These are phyloP conservation scores for Sicyos baderoa DNA, from an alignment of 306 rosid genomes.

Conservation along the genomic window DNA sequence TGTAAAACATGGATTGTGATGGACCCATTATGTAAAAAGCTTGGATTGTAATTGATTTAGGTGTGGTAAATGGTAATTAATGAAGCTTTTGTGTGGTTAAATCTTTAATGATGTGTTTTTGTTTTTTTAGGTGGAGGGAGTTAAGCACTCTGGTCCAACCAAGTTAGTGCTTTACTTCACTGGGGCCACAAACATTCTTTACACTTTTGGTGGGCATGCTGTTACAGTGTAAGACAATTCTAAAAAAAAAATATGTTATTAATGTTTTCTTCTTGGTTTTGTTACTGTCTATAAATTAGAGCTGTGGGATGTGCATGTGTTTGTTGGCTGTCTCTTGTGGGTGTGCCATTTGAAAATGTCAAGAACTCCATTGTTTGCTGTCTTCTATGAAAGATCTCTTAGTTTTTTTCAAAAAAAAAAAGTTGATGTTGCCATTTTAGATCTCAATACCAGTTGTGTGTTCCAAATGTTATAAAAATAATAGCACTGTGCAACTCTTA, in stretches of 20 bases:
- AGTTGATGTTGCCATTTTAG: conserved; percentile 5
- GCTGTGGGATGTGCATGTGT: conserved; percentile 13
- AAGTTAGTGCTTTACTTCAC: conserved; percentile 88
- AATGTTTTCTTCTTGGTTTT: conserved; percentile 9
- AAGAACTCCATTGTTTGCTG: neutral
- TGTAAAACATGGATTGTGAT: neutral
- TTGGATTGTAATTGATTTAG: neutral
- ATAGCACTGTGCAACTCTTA: neutral
- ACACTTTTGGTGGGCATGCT: conserved; percentile 99
- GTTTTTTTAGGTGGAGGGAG: conserved; percentile 51
- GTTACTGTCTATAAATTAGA: neutral
- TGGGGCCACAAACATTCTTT: conserved; percentile 99
- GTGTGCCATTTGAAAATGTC: conserved; percentile 6
- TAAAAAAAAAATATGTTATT: conserved; percentile 5
- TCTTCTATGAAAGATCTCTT: neutral
- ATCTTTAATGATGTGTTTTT: neutral
- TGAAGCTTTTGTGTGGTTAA: neutral
- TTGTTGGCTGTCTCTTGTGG: conserved; percentile 6
- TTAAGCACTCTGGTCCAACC: conserved; percentile 83
- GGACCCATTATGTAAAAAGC: neutral
- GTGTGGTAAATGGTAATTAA: neutral
- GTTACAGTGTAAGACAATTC: conserved; percentile 87
- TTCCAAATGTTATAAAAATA: neutral
- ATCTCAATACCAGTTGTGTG: neutral
- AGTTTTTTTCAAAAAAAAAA: neutral